Base-by-base conservation (phyloP, 1,284 basidiomycete species). In the Marasmius sp. region DNA sequence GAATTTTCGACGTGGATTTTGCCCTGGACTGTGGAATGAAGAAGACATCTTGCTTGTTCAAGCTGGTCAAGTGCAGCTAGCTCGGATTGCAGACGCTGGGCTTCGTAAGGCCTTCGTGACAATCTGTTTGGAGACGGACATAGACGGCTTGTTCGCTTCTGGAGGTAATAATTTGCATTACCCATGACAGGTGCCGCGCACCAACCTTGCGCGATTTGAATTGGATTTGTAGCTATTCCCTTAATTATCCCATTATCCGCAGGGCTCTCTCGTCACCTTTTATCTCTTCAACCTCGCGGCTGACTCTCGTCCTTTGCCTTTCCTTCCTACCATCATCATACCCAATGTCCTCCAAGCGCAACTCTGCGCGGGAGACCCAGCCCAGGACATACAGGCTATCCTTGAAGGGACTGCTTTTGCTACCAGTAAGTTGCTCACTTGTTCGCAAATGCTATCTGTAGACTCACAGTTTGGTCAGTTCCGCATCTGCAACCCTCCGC, bases 401-500 rank as follows among this genome's bases (percentile, higher is more conserved):
- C 11, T 63, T 79, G 33, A 77, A 73, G 62, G 75, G 78, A 43
- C 69, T 88, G n/a, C 74, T 85, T 50, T 67, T 80, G 6, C 72
- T 88, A 8, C 86, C 86, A 14, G 80, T 81, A 16, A 62, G 80
- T 70, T 39, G 18, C 38, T 45, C 33, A 39, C 48, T 45, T 50
- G 22, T 36, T 50, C 27, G 1, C 59, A 49, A 51, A 52, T 49
- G 27, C 16, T 48, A 38, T 41, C 45, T 43, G 39, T n/a, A 53
- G 5, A 27, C 53, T 65, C 37, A 58, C 53, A 18, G 57, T 33
- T 59, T 48, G 38, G 54, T 34, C 63, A 87, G 85, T 79, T 80
- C 66, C 84, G 89, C 8, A 77, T 91, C 49, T 85, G 86, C 63
- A 86, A 88, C 61, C 89, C 88, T 2, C 88, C 88, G 4, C 85